Percentiles rank a stretch among this genome's conserved stretches.
phyloP scores from a whole-genome alignment of 306 rosid genomes.

The Prunus mongolica region DNA sequence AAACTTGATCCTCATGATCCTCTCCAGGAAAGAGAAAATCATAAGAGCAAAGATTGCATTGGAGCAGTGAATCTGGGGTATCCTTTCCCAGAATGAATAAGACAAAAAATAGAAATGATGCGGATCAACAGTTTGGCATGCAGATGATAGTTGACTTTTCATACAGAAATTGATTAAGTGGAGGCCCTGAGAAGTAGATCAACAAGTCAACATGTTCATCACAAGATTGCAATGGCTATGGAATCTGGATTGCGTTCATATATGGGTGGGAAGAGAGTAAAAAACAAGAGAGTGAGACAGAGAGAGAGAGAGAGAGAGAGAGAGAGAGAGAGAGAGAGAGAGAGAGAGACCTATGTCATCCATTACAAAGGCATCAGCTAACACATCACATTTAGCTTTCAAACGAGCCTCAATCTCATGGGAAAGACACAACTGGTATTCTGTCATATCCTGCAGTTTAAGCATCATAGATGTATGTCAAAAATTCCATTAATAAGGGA shows the following conservation, averaged over 20 bases:
- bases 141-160: background rate
- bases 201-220: background rate
- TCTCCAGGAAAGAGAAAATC: background rate
- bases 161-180: background rate
- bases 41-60: background rate
- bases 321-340: background rate
- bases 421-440: slow-evolving; percentile 71
- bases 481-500: background rate
- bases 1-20: background rate
- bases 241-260: background rate
- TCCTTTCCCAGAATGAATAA: background rate
- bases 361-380: slow-evolving; percentile 62
- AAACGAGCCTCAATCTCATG: slow-evolving; percentile 76
- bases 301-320: slow-evolving; percentile 5
- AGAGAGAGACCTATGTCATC: slow-evolving; percentile 56
- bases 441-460: slow-evolving; percentile 64
- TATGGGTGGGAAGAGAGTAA: background rate
- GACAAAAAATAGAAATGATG: background rate
- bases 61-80: background rate
- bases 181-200: background rate
- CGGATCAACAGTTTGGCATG: background rate
- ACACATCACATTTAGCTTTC: slow-evolving; percentile 64
- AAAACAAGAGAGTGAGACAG: background rate
- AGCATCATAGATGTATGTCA: slow-evolving; percentile 4
- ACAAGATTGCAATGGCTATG: background rate